Evolutionary conservation across 2,329 filamentous ascomycete genomes (phyloP), one percentile per base, ranked within the genome.

Genomic region (Colletotrichum sp.): DNA sequence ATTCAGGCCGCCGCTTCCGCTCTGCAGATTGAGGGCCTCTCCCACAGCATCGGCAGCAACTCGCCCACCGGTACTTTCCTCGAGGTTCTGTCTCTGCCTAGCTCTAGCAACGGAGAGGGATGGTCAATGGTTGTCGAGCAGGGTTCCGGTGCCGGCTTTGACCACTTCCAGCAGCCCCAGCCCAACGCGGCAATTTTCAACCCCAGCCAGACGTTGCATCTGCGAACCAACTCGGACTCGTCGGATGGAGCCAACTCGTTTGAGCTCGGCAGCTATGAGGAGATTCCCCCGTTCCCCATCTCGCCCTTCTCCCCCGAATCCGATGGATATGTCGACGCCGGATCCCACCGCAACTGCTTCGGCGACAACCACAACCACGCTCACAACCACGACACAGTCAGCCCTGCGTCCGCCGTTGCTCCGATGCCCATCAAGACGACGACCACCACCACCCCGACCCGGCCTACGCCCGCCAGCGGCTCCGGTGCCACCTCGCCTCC

Each of bases 201-300:
- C 85, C 96, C 96, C 3, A 92, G 94, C 77, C 95, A 98, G 86
- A 98, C 96, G 1, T 88, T 99, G 68, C 96, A 98, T 86, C 90
- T 98, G 81, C 92, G 96, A 79, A 96, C 94, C 71, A 93, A 94
- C 80, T 98, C 96, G 6, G 95, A 98, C 81, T 97, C 95, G 4
- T 97, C 94, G 2, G 94, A 96, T 39, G 92, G 93, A 80, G 85
- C 92, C 84, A 88, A 90, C 84, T 88, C 93, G 82, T 82, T 94
- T 88, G 83, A 95, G 86, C 84, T 95, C 90, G 87, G 92, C 78
- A 97, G 95, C 86, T 98, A 94, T 80, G 95, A 98, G 83, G 95
- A 98, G 80, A 91, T 95, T 65, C 86, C 83, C 4, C 89, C 83
- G 77, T 95, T 96, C 85, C 90, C 93, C 26, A 93, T 93, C 82